phyloP scores from a whole-genome alignment of 768 basidiomycete genomes.

The Mycena rosella region DNA sequence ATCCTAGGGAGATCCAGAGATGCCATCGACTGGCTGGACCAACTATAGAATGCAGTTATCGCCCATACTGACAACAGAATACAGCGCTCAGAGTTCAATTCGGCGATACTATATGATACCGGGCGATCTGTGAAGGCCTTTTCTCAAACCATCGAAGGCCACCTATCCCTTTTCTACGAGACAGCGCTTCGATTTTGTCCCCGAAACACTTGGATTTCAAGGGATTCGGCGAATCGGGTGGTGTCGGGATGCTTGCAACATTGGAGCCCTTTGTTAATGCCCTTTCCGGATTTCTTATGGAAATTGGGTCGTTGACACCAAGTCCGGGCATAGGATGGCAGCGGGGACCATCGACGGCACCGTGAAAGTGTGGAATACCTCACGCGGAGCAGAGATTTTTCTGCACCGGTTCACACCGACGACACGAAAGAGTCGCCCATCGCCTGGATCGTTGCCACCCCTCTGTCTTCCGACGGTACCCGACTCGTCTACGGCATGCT shows the following conservation, averaged over 20 bases:
- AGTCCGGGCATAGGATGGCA: neutral
- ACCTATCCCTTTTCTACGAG: conserved; percentile 6
- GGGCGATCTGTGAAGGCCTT: conserved; percentile 20
- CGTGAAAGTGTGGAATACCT: conserved; percentile 2
- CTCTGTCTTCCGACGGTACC: no score
- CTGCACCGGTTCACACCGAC: no score
- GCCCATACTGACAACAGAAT: no score
- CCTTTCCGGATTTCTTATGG: neutral
- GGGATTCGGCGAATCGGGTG: neutral
- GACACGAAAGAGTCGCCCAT: no score
- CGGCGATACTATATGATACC: conserved; percentile 5
- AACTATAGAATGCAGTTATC: neutral
- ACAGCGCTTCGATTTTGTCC: conserved; percentile 18
- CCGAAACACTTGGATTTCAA: neutral
- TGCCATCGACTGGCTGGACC: conserved; percentile 7
- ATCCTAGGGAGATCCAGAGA: conserved; percentile 1
- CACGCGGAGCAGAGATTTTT: neutral
- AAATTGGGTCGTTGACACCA: neutral
- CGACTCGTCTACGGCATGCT: no score
- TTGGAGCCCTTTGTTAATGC: conserved; percentile 21
- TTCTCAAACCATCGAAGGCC: conserved; percentile 1
- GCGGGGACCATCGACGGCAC: neutral
- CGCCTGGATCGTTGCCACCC: no score
- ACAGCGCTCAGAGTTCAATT: neutral
- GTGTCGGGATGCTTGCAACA: neutral